Evolutionary conservation across 148 eudicot species (phyloP).

Genomic region (Cornus kousa): DNA sequence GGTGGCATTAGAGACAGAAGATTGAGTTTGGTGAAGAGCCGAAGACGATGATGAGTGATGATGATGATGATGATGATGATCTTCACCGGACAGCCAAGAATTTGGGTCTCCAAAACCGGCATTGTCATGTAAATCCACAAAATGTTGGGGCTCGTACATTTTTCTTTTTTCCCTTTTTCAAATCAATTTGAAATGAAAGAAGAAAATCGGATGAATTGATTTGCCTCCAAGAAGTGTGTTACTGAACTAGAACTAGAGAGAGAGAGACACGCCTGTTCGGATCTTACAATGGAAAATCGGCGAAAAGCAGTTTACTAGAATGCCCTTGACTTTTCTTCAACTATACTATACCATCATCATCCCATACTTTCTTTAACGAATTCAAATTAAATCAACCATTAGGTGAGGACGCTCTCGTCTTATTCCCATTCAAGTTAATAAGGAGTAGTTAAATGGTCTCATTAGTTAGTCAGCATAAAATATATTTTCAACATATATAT

Average conservation of each 20-base stretch:
- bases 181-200: background rate
- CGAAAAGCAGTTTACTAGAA: too few relatives aligned
- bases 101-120: constrained; percentile 21
- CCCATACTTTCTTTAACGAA: too few relatives aligned
- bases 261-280: background rate
- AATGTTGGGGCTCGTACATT: constrained; percentile 33
- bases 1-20: constrained; percentile 31
- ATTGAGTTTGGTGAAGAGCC: constrained; percentile 24
- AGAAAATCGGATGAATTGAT: background rate
- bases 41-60: constrained; percentile 11
- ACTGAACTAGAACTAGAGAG: background rate
- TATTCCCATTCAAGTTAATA: too few relatives aligned
- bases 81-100: constrained; percentile 34
- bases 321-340: too few relatives aligned
- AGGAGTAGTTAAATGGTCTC: too few relatives aligned
- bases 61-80: constrained; percentile 10
- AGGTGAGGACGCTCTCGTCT: too few relatives aligned
- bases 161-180: background rate
- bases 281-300: too few relatives aligned
- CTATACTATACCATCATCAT: too few relatives aligned
- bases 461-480: too few relatives aligned
- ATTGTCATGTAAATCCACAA: constrained; percentile 23
- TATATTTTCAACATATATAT: too few relatives aligned
- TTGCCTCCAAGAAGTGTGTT: background rate
- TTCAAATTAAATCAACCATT: too few relatives aligned